phyloP scores from a whole-genome alignment of 352 stramenopile genomes.

The Phytophthora sp. region DNA sequence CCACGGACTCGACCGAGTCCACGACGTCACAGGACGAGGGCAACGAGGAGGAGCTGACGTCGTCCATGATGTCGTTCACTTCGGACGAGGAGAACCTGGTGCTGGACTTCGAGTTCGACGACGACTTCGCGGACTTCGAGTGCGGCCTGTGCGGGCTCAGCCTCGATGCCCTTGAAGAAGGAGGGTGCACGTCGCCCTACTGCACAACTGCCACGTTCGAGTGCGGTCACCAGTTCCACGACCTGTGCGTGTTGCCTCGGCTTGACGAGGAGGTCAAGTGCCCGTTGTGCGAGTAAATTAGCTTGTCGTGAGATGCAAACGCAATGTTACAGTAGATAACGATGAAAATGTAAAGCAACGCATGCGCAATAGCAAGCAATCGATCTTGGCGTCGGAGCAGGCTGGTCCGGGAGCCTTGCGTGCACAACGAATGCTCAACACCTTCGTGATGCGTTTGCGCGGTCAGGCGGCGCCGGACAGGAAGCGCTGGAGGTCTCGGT shows the following conservation, averaged over 20 bases:
- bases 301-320: neutral
- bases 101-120: slow-evolving; percentile 30
- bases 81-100: slow-evolving; percentile 39
- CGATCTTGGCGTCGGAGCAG: neutral
- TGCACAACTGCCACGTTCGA: slow-evolving; percentile 38
- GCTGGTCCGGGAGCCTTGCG: no score
- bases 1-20: slow-evolving; percentile 16
- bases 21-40: slow-evolving; percentile 4
- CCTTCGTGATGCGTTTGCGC: no score
- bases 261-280: slow-evolving; percentile 36
- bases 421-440: no score
- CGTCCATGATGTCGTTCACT: slow-evolving; percentile 30
- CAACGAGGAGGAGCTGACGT: slow-evolving; percentile 18
- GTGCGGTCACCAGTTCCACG: slow-evolving; percentile 45
- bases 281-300: slow-evolving; percentile 25
- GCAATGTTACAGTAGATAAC: slow-evolving; percentile 14
- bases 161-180: slow-evolving; percentile 26
- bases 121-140: slow-evolving; percentile 25
- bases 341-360: slow-evolving; percentile 22
- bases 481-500: neutral
- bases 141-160: slow-evolving; percentile 33
- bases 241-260: slow-evolving; percentile 33
- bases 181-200: slow-evolving; percentile 11
- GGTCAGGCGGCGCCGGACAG: neutral
- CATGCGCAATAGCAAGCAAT: neutral